phyloP scores from a whole-genome alignment of 805 yeast genomes.

The Lipomyces japonicus region DNA sequence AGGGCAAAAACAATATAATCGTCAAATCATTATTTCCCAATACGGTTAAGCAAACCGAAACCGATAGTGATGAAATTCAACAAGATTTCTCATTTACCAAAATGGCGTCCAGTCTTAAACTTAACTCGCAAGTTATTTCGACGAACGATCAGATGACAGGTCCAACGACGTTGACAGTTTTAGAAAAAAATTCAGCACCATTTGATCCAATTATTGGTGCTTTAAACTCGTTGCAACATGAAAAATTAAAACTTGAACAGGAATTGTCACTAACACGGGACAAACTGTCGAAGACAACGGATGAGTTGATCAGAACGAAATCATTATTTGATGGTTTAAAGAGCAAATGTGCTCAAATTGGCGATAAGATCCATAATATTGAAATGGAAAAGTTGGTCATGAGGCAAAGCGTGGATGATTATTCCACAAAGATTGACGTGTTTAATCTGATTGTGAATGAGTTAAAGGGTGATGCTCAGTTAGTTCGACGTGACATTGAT shows the following conservation, averaged over 20 bases:
- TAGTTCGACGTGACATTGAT: conserved; percentile 2
- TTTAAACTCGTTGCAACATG: conserved; percentile 13
- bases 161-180: not conserved
- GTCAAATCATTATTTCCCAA: conserved; percentile 1
- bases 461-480: conserved; percentile 7
- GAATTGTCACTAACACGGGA: conserved; percentile 4
- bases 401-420: conserved; percentile 20
- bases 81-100: not conserved
- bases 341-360: conserved; percentile 2
- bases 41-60: not conserved
- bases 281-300: conserved; percentile 1
- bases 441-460: conserved; percentile 12
- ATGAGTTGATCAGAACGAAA: conserved; percentile 8
- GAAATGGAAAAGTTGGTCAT: conserved; percentile 6
- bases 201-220: conserved; percentile 16
- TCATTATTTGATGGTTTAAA: not conserved
- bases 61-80: not conserved
- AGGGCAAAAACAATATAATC: not conserved
- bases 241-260: conserved; percentile 11
- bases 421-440: conserved; percentile 6
- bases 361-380: conserved; percentile 1
- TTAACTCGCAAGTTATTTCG: not conserved
- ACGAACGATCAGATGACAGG: not conserved
- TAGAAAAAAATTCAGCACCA: not conserved
- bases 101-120: not conserved